Conservation (phyloP, 345 rosid species). For the Syzygium grande region DNA sequence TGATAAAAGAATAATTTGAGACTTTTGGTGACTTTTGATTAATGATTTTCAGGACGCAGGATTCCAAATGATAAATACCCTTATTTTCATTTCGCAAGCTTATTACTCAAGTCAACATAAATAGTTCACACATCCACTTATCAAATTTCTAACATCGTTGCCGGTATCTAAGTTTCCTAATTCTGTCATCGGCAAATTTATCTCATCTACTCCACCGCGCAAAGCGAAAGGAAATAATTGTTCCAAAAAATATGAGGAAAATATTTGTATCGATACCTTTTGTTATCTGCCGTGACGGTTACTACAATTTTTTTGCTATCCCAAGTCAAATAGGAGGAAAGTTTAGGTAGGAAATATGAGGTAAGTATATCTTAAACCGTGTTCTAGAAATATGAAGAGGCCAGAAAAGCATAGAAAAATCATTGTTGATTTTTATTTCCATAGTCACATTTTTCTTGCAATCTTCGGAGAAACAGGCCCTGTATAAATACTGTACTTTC, state of each 20-base stretch:
- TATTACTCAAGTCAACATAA: no score
- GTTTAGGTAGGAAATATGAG: background rate
- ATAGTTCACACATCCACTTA: no score
- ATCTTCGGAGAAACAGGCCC: background rate
- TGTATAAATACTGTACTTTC: background rate
- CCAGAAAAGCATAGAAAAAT: background rate
- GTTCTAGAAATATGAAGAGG: background rate
- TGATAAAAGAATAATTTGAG: rapidly evolving
- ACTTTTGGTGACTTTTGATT: no score
- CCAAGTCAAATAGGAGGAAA: background rate
- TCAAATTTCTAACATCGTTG: no score
- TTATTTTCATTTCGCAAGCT: no score
- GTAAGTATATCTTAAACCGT: background rate
- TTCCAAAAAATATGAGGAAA: background rate
- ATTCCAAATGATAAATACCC: no score
- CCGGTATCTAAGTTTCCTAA: background rate
- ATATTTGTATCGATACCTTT: background rate
- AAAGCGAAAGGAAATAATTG: background rate
- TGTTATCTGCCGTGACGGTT: no score
- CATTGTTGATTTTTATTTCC: background rate
- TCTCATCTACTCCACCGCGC: rapidly evolving
- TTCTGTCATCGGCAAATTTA: background rate
- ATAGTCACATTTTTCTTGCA: background rate
- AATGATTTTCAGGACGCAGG: no score
- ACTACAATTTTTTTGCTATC: no score